Evolutionary conservation across 495 filamentous ascomycete genomes (phyloP), one percentile per base, ranked within the genome.

Genomic region (Neurospora pannonica): DNA sequence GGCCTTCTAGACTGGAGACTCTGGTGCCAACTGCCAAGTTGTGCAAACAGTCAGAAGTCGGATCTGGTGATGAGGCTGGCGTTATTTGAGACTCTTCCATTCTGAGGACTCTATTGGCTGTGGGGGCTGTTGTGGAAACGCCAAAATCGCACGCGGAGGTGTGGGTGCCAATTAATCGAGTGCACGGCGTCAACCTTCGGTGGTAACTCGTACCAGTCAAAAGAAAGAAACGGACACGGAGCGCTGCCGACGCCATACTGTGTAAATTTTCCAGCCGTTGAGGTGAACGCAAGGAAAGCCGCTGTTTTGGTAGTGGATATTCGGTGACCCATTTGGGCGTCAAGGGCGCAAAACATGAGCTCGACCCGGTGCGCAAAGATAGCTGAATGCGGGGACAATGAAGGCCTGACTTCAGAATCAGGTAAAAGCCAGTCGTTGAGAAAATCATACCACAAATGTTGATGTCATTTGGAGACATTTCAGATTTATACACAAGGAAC

Each of bases 301-400:
- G 54, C 54, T 67, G 54, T 67, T 67, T 67, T 67, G 54, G 54
- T 67, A 67, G 48, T 75, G 71, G 71, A 37, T 62, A 36, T 37
- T 75, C 74, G 74, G 74, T 75, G 74, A 43, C 74, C 74, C 74
- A 46, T 75, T 75, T 54, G 74, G 74, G 74, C 72, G 54, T 62
- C 28, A 62, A 62, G 54, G 48, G 54, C 48, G 24, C 48, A 60
- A 60, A 60, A 60, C 24, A 28, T 60, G 48, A 60, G 48, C 21
- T 60, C 11, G 48, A 13, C 48, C 48, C 4, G 48, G 48, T 60
- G 28, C 54, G 54, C 54, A 31, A 67, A 67, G 54, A 67, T 34
- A 67, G 28, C 54, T 67, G 54, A 67, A 67, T 67, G 54, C 31
- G 54, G 54, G 54, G 54, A 67, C 54, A 67, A 31, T 31, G 54